Conservation (phyloP, 1,139 yeast species). For the Hansenula lynferdii region DNA sequence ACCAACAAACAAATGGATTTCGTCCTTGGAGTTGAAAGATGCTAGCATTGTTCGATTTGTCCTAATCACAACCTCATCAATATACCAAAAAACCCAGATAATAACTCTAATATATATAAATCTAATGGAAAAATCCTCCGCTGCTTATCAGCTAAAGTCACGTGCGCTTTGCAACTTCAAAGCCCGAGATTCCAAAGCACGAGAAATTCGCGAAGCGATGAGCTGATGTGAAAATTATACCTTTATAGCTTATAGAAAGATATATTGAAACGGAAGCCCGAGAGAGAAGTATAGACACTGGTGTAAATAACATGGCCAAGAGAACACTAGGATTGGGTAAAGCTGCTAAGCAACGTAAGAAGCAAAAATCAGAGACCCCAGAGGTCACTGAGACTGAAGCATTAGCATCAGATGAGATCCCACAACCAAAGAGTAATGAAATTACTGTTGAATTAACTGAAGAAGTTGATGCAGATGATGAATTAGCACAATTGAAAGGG, state of each 20-base stretch:
- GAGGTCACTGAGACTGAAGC: constrained; percentile 18
- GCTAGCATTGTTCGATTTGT: constrained; percentile 45
- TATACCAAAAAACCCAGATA: no score
- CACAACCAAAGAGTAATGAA: constrained; percentile 28
- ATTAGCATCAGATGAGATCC: constrained; percentile 17
- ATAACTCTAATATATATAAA: not conserved
- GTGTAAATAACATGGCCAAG: constrained; percentile 48
- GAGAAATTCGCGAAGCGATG: constrained; percentile 1
- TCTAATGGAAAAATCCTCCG: no score
- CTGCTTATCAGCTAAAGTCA: constrained; percentile 7
- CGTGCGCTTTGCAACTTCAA: constrained; percentile 4
- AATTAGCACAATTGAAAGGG: constrained; percentile 65
- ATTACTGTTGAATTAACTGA: constrained; percentile 68
- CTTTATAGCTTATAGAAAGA: no score
- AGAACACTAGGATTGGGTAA: constrained; percentile 63
- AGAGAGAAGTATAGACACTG: no score
- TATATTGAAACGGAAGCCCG: no score
- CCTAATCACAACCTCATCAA: no score
- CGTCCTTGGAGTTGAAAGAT: constrained; percentile 46
- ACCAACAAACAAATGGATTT: constrained; percentile 62
- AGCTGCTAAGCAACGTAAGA: constrained; percentile 25
- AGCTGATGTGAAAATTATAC: no score
- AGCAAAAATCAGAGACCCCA: constrained; percentile 22
- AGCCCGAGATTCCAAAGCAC: not conserved
- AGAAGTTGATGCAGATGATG: constrained; percentile 72